Conservation (phyloP, 1,284 basidiomycete genomes). For the Cutaneotrichosporon cavernicola region DNA sequence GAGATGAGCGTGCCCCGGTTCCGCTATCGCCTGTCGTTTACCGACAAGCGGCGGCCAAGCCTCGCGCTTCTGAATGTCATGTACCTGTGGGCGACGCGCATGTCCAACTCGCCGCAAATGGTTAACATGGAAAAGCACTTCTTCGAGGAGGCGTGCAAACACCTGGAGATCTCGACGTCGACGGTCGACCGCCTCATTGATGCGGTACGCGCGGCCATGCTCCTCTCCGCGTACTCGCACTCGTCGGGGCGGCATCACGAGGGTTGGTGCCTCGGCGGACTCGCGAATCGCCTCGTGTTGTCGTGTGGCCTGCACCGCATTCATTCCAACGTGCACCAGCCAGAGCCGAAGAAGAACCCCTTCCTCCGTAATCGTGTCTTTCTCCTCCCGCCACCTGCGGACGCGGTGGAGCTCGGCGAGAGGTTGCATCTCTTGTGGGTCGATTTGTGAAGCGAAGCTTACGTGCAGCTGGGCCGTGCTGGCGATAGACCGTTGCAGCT, state of each 20-base stretch:
- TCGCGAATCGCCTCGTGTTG: slow-evolving; percentile 37
- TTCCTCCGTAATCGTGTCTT: slow-evolving; percentile 39
- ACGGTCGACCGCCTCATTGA: slow-evolving; percentile 47
- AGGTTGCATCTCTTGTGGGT: slow-evolving; percentile 47
- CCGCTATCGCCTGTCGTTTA: slow-evolving; percentile 43
- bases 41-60: slow-evolving; percentile 41
- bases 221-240: slow-evolving; percentile 43
- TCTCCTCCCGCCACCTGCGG: slow-evolving; percentile 44
- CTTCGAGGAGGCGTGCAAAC: slow-evolving; percentile 37
- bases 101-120: slow-evolving; percentile 39
- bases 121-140: slow-evolving; percentile 40
- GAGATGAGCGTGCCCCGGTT: slow-evolving; percentile 50
- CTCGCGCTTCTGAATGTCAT: slow-evolving; percentile 47
- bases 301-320: slow-evolving; percentile 50
- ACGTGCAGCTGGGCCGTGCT: slow-evolving; percentile 42
- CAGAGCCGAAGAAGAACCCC: slow-evolving; percentile 29
- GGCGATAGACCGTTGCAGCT: slow-evolving; percentile 41
- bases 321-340: slow-evolving; percentile 30
- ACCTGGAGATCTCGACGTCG: slow-evolving; percentile 39
- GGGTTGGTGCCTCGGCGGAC: slow-evolving; percentile 44
- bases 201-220: slow-evolving; percentile 42
- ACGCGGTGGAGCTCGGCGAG: slow-evolving; percentile 47
- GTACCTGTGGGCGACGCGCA: slow-evolving; percentile 50
- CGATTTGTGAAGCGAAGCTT: background rate
- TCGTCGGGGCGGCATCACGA: slow-evolving; percentile 46